Evolutionary conservation across 2,329 filamentous ascomycete species (phyloP), one percentile per base, ranked within the genome.

Genomic region (Fusarium redolens): DNA sequence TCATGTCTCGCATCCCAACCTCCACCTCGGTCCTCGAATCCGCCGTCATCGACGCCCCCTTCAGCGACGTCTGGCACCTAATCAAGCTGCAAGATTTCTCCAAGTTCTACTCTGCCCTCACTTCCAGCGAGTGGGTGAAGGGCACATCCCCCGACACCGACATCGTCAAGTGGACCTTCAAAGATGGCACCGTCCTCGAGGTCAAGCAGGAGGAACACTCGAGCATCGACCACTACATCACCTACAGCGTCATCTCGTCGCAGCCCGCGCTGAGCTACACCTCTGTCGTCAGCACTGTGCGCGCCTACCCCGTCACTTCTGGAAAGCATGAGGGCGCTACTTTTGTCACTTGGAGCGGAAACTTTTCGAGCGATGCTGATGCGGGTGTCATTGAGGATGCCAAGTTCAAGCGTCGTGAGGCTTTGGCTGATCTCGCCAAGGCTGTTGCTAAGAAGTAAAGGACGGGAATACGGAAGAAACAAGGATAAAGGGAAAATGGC

Each of bases 191-290:
- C 33, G 86, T 89, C 61, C 83, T 92, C 25, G 91, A 93, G 81
- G 89, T 93, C 74, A 93, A 93, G 89, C 90, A 92, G 84, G 92
- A 93, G 82, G 92, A 92, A 85, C 91, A 93, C 83, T 92, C 89
- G 90, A 87, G 86, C 72, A 91, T 93, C 84, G 89, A 93, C 80
- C 91, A 93, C 85, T 93, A 87, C 85, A 92, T 93, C 82, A 93
- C 91, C 67, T 93, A 93, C 86, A 90, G 88, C 71, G 85, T 93
- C 83, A 93, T 93, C 83, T 87, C 89, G 14, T 86, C 90, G 31
- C 84, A 89, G 81, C 91, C 91, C 14, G 87, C 89, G 71, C 84
- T 93, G 64, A 87, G 84, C 68, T 93, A 93, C 84, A 90, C 90
- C 54, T 89, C 87, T 51, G 90, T 91, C 59, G 84, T 92, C 74